Evolutionary conservation across 1,284 basidiomycete species (phyloP).

Genomic region (Sporisorium scitamineum): DNA sequence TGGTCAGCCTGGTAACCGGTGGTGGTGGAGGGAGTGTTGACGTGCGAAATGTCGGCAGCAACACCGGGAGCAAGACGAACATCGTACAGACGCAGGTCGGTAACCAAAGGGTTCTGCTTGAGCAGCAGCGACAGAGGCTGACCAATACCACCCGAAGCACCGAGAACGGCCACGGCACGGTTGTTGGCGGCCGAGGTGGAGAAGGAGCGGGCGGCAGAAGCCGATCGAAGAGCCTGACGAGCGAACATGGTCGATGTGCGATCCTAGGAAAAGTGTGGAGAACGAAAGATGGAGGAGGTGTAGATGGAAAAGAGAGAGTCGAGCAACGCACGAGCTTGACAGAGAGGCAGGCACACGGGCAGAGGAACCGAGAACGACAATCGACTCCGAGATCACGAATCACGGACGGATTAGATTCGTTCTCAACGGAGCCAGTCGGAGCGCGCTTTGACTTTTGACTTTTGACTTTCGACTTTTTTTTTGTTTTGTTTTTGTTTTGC

Average conservation of each 20-base stretch:
- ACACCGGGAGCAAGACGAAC: slow-evolving; percentile 71
- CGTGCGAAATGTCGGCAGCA: slow-evolving; percentile 74
- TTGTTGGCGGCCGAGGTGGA: slow-evolving; percentile 80
- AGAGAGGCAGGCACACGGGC: background rate
- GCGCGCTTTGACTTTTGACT: slow-evolving; percentile 7
- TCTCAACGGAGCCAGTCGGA: slow-evolving; percentile 15
- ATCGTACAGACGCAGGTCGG: slow-evolving; percentile 73
- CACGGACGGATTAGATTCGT: slow-evolving; percentile 7
- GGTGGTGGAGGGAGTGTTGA: slow-evolving; percentile 88
- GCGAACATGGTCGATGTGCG: slow-evolving; percentile 51
- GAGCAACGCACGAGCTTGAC: background rate
- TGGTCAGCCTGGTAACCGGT: slow-evolving; percentile 79
- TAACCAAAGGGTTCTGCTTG: slow-evolving; percentile 85
- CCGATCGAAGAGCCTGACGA: slow-evolving; percentile 56
- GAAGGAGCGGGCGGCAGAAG: slow-evolving; percentile 75
- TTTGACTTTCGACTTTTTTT: slow-evolving; percentile 1
- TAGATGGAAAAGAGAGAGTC: background rate
- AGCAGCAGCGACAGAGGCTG: slow-evolving; percentile 85
- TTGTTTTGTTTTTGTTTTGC: slow-evolving; percentile 1
- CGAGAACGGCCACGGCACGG: slow-evolving; percentile 88
- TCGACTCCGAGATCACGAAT: slow-evolving; percentile 17
- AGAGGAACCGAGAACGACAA: background rate
- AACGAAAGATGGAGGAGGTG: slow-evolving; percentile 13
- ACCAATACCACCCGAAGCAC: slow-evolving; percentile 85
- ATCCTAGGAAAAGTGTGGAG: background rate